Base-by-base conservation (phyloP, 495 filamentous ascomycete species). In the Viridothelium virens region DNA sequence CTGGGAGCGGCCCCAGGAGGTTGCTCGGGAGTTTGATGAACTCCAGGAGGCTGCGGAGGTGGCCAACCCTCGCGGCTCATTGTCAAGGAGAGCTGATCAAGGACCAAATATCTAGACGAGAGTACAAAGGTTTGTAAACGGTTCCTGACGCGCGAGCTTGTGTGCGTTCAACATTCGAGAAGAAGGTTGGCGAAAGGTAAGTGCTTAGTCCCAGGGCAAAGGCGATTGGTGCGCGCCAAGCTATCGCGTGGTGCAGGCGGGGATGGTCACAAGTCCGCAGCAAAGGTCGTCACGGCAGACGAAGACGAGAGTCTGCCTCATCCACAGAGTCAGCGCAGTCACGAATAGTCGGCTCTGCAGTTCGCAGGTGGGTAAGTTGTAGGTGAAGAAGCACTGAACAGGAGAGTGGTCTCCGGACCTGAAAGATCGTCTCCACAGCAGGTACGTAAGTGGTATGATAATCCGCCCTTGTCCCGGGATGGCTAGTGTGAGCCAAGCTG, bases 21-120 rank as follows among this genome's bases (percentile, higher is more conserved):
- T 31, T 59, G 53, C 36, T 59, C 53, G 1, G 53, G 18, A 14
- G 7, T 59, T 7, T 59, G 53, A 36, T 59, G 53, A 34, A 59
- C 53, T 59, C 53, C 53, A 9, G 25, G 25, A 7, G 53, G 31
- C 18, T 59, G 53, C 7, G 53, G 53, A 59, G 53, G 53, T 34
- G 53, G 53, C 53, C 53, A 59, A 18, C 53, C 31, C 53, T 59
- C 53, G 18, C 53, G 53, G 18, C 53, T 59, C 53, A 59, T 59
- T 33, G 31, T 59, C 7, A 7, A 31, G 33, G 31, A 59, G 31
- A 7, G 6, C 5, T 7, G n/a, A 14, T 7, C 18, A 33, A 18
- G 18, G 36, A 6, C 11, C 33, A 31, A 33, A 18, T 11, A 36
- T 36, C 31, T 59, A 7, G 53, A 10, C 3, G 14, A 2, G 31